Conservation (phyloP, 2,329 filamentous ascomycete genomes). For the Colletotrichum sp. region DNA sequence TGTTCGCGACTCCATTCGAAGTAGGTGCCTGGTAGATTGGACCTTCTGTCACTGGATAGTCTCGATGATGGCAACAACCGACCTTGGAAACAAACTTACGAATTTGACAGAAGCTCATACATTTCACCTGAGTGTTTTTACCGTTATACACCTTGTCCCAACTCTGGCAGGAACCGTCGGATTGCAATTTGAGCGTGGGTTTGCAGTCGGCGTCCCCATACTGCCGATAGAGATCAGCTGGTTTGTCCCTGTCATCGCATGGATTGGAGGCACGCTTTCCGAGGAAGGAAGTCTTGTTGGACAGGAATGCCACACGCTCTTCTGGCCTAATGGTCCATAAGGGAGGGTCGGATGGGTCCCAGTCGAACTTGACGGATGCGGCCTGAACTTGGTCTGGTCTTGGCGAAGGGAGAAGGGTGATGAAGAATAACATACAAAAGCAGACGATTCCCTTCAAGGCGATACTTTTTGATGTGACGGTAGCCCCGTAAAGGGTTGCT, state of each 20-base stretch:
- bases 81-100: background rate
- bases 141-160: background rate
- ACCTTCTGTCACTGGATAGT: background rate
- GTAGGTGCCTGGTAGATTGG: slow-evolving; percentile 18
- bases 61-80: background rate
- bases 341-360: background rate
- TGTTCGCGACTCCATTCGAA: slow-evolving; percentile 29
- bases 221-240: background rate
- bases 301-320: background rate
- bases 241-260: background rate
- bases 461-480: fast-evolving
- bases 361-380: background rate
- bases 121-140: background rate
- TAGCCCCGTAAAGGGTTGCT: background rate
- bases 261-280: background rate
- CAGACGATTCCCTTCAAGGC: background rate
- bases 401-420: background rate
- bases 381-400: background rate
- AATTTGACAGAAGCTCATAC: background rate
- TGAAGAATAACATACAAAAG: background rate
- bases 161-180: background rate
- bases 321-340: background rate
- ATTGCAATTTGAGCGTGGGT: background rate
- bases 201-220: background rate
- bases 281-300: background rate